These are phyloP conservation scores for Aspergillus sp. DNA, from an alignment of 2,329 filamentous ascomycete genomes.

Conservation along the genomic window DNA sequence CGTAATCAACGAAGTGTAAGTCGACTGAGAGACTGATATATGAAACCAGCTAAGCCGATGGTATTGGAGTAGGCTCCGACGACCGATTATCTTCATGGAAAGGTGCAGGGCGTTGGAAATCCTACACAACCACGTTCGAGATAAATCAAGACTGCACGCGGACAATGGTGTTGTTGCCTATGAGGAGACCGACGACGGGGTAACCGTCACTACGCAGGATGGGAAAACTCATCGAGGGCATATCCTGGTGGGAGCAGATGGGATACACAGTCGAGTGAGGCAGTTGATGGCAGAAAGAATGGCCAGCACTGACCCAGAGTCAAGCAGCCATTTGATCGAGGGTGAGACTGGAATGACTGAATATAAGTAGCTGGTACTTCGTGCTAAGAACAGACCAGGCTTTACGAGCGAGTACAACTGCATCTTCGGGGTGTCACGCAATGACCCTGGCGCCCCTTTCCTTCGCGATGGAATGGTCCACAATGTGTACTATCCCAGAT, in stretches of 20 bases:
- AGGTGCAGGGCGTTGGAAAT: neutral
- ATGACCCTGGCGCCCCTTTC: neutral
- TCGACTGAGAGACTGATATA: neutral
- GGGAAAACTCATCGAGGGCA: neutral
- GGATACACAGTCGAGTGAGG: neutral
- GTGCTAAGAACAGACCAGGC: neutral
- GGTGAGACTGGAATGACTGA: neutral
- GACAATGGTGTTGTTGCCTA: neutral
- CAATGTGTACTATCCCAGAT: neutral
- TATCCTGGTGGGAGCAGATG: conserved; percentile 1
- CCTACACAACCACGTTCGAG: neutral
- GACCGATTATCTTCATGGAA: conserved; percentile 4
- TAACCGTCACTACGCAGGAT: neutral
- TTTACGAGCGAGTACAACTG: conserved; percentile 7
- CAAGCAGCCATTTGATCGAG: neutral
- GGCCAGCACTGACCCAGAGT: neutral
- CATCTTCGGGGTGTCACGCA: neutral
- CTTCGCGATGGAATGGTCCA: conserved; percentile 1
- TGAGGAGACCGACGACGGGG: neutral
- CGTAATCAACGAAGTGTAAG: neutral
- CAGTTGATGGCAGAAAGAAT: neutral
- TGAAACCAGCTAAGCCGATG: too few species aligned
- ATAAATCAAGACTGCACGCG: neutral
- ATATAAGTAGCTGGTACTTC: too few species aligned
- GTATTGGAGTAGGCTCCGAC: neutral